Conservation (phyloP, 345 rosid species). For the Pseudoturritis turrita region DNA sequence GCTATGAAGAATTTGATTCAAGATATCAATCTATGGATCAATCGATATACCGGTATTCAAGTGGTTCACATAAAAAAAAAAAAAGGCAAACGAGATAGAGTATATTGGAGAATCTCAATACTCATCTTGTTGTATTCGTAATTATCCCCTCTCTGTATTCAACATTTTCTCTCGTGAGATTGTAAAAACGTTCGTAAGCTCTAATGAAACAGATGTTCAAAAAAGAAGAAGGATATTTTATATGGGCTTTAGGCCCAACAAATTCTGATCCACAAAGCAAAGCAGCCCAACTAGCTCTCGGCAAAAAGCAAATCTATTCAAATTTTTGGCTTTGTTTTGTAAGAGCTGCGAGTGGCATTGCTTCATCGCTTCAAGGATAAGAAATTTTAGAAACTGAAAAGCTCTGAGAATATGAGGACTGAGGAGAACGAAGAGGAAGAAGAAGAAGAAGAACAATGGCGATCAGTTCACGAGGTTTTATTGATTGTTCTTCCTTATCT, state of each 20-base stretch:
- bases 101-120: too few species aligned
- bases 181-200: too few species aligned
- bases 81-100: too few species aligned
- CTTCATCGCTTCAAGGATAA: constrained; percentile 10
- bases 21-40: too few species aligned
- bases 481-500: constrained; percentile 59
- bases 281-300: not conserved
- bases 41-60: too few species aligned
- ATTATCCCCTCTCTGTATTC: too few species aligned
- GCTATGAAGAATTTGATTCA: too few species aligned
- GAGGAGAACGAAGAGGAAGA: not conserved
- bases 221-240: not conserved
- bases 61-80: too few species aligned
- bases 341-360: constrained; percentile 5
- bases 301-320: not conserved
- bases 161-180: too few species aligned
- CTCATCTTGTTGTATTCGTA: too few species aligned
- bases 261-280: not conserved
- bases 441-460: constrained; percentile 25
- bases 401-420: not conserved
- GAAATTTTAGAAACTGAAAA: not conserved
- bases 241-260: not conserved
- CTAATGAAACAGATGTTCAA: too few species aligned
- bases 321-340: not conserved
- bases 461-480: constrained; percentile 52